These are phyloP conservation scores for Aphanomyces invadans DNA, from an alignment of 352 stramenopile species.

Conservation along the genomic window DNA sequence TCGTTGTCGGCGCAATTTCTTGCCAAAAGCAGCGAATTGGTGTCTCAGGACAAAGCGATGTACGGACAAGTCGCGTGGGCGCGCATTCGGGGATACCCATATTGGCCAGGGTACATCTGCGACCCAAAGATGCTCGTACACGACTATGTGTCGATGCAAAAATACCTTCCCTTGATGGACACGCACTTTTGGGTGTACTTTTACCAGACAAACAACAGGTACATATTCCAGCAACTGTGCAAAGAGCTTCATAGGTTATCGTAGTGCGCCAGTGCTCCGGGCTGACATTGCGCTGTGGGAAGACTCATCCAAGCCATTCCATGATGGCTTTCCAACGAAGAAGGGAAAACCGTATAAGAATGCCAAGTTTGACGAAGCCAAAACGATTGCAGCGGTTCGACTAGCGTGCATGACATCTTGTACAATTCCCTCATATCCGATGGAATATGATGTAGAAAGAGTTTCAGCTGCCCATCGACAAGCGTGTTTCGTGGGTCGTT, in stretches of 20 bases:
- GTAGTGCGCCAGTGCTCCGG: constrained; percentile 43
- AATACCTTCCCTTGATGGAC: constrained; percentile 38
- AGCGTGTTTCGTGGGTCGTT: constrained; percentile 29
- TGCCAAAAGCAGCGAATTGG: not conserved
- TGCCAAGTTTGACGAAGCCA: not conserved
- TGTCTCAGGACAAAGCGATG: constrained; percentile 9
- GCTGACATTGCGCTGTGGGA: constrained; percentile 67
- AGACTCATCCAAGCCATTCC: constrained; percentile 62
- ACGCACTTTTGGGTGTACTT: constrained; percentile 72
- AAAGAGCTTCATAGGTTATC: too few species aligned
- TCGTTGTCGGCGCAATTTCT: not conserved
- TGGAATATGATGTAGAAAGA: too few species aligned
- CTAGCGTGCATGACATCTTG: not conserved
- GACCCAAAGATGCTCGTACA: constrained; percentile 34
- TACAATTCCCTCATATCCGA: not conserved
- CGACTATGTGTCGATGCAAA: not conserved
- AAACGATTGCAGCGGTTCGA: not conserved
- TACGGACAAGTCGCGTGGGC: constrained; percentile 75
- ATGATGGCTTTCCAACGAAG: constrained; percentile 20
- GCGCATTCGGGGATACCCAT: constrained; percentile 76
- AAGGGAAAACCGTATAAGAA: not conserved
- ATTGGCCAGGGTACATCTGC: constrained; percentile 69
- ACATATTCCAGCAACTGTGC: constrained; percentile 13
- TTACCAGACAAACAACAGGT: constrained; percentile 74
- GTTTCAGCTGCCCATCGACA: constrained; percentile 39